Conservation (phyloP, 2,329 filamentous ascomycete genomes). For the Rutstroemia sp. region DNA sequence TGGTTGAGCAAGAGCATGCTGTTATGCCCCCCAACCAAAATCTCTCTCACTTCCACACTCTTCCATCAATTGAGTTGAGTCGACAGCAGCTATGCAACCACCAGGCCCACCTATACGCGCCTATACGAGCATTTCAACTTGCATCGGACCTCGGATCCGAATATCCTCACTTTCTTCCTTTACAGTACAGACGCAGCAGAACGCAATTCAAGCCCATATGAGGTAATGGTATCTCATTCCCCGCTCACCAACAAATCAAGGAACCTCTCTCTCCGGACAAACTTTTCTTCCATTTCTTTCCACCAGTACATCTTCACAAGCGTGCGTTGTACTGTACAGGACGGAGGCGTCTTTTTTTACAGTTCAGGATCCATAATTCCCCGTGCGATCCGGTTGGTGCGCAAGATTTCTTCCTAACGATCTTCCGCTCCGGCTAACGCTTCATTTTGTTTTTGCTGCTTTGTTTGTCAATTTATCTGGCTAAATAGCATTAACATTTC, state of each 20-base stretch:
- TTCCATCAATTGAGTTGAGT: too few relatives aligned
- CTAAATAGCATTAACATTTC: not conserved
- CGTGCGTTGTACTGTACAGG: too few relatives aligned
- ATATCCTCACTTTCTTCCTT: too few relatives aligned
- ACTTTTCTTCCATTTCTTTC: not conserved
- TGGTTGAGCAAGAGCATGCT: too few relatives aligned
- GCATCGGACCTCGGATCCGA: too few relatives aligned
- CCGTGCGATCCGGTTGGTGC: conserved; percentile 6
- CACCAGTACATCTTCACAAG: not conserved
- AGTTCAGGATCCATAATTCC: not conserved
- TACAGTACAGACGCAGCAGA: not conserved
- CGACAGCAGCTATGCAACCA: too few relatives aligned
- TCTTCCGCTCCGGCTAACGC: not conserved
- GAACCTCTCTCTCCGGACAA: not conserved
- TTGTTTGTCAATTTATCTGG: not conserved
- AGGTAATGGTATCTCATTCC: not conserved
- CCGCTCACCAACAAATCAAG: not conserved
- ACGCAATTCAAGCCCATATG: not conserved
- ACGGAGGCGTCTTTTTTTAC: too few relatives aligned
- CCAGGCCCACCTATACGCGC: too few relatives aligned
- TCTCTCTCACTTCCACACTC: too few relatives aligned
- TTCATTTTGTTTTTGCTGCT: not conserved
- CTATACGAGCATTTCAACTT: too few relatives aligned
- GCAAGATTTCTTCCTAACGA: not conserved
- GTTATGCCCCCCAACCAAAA: too few relatives aligned